These are phyloP conservation scores for Apiospora malaysiana DNA, from an alignment of 2,329 filamentous ascomycete species.

Conservation along the genomic window DNA sequence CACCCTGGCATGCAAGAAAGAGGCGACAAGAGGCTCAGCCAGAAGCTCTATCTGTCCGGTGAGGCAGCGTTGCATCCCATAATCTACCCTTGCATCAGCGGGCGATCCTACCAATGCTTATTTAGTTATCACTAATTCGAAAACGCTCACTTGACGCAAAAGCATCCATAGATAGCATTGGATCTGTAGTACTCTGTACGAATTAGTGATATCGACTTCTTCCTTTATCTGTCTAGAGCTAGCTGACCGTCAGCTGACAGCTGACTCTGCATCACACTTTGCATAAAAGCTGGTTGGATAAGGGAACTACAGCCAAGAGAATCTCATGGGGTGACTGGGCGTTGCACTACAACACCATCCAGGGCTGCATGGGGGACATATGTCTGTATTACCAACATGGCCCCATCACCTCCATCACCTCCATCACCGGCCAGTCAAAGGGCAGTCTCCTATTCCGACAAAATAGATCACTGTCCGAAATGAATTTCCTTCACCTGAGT, in stretches of 20 bases:
- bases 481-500: not conserved
- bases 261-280: conserved; percentile 7
- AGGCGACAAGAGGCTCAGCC: not conserved
- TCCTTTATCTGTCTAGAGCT: conserved; percentile 2
- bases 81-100: not conserved
- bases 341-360: not conserved
- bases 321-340: not conserved
- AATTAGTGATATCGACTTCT: not conserved
- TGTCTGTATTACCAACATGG: not conserved
- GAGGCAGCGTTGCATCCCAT: not conserved
- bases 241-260: not conserved
- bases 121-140: not conserved
- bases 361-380: not conserved
- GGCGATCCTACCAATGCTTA: not conserved
- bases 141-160: not conserved
- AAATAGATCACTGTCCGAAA: not conserved
- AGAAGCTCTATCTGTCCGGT: not conserved
- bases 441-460: not conserved
- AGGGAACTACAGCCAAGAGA: not conserved
- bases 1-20: not conserved
- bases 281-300: not conserved
- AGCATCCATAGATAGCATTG: not conserved
- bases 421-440: not conserved
- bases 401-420: not conserved
- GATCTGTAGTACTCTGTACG: not conserved